Evolutionary conservation across 1,284 basidiomycete genomes (phyloP).

Genomic region (Cystobasidium pallidum): DNA sequence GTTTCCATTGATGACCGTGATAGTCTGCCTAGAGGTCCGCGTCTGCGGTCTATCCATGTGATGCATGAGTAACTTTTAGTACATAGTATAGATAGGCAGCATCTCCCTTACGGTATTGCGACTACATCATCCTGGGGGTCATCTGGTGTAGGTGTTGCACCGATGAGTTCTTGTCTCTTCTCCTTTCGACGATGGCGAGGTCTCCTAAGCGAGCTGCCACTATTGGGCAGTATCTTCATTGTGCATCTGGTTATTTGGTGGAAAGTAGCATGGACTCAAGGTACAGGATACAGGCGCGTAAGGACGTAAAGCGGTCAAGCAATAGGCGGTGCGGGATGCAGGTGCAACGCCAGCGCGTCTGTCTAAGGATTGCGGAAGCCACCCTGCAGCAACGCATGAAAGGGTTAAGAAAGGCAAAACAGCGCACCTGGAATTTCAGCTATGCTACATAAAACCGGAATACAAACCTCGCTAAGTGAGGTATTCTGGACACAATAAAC

Average conservation of each 20-base stretch:
- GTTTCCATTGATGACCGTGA: slow-evolving; percentile 35
- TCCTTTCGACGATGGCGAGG: neutral
- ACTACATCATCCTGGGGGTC: neutral
- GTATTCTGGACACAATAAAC: neutral
- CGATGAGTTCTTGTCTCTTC: neutral
- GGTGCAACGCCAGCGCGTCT: neutral
- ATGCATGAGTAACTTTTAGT: neutral
- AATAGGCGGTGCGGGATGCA: neutral
- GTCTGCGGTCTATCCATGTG: neutral
- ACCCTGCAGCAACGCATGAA: neutral
- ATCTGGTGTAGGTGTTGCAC: neutral
- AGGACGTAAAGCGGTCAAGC: neutral
- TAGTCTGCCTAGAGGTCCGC: neutral
- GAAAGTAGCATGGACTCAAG: neutral
- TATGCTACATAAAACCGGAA: neutral
- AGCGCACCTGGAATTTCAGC: neutral
- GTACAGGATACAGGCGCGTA: neutral
- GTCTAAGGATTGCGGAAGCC: neutral
- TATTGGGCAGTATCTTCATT: slow-evolving; percentile 2
- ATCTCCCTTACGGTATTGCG: neutral
- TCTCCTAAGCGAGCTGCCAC: neutral
- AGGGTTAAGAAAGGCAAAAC: neutral
- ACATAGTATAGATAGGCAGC: too few species aligned
- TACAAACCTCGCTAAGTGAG: neutral
- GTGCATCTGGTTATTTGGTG: neutral